phyloP scores from a whole-genome alignment of 2,329 filamentous ascomycete species.

The Bipolaris cookei region DNA sequence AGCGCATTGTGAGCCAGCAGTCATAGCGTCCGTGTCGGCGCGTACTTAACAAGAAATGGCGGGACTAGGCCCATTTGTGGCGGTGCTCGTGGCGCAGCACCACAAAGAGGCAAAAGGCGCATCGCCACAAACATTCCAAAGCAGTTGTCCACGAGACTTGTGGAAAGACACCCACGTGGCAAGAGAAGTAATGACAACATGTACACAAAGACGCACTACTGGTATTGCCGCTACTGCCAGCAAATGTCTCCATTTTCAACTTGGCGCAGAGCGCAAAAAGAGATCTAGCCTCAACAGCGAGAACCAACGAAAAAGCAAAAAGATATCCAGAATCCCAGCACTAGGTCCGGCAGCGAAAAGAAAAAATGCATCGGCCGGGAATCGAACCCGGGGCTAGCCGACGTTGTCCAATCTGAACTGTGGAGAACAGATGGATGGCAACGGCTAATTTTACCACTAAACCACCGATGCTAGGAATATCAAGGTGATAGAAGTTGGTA shows the following conservation, averaged over 20 bases:
- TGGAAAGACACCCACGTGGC: too few species aligned
- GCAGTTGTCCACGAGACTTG: too few species aligned
- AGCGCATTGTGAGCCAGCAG: slow-evolving; percentile 19
- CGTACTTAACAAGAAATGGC: slow-evolving; percentile 29
- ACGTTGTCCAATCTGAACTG: background rate
- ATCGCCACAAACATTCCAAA: too few species aligned
- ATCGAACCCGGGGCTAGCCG: slow-evolving; percentile 38
- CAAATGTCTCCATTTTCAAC: background rate
- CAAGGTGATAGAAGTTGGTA: background rate
- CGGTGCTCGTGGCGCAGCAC: slow-evolving; percentile 17
- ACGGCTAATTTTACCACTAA: slow-evolving; percentile 40
- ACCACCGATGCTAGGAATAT: slow-evolving; percentile 27
- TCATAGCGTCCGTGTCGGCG: slow-evolving; percentile 20
- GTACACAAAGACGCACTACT: background rate
- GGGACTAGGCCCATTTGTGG: slow-evolving; percentile 26
- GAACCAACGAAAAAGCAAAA: too few species aligned
- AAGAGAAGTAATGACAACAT: background rate
- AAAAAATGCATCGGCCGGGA: slow-evolving; percentile 29
- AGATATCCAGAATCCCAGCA: too few species aligned
- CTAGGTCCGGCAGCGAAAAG: too few species aligned
- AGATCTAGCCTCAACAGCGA: too few species aligned
- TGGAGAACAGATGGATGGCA: slow-evolving; percentile 20
- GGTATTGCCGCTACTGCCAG: slow-evolving; percentile 6
- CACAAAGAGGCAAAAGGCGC: too few species aligned
- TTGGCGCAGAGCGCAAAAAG: too few species aligned